A percentile compares a stretch with the other conserved stretches of the same genome.
Evolutionary conservation across 768 basidiomycete genomes (phyloP).

Genomic region (Rhodotorula diobovata): DNA sequence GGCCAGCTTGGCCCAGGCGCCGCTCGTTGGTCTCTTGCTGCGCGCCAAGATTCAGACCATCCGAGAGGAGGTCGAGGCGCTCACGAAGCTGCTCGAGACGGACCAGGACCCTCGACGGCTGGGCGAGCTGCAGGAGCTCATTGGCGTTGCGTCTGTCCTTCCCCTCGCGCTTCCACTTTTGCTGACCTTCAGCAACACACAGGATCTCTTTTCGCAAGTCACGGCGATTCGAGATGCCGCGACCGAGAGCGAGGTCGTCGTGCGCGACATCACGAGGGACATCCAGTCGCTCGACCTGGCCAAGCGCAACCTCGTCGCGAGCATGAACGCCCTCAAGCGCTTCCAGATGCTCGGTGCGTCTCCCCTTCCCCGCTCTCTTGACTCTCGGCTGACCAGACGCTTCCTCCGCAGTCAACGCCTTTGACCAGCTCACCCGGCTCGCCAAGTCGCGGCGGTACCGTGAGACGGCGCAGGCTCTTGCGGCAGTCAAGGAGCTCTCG

Average conservation of each 20-base stretch:
- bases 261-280: slow-evolving; percentile 89
- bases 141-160: slow-evolving; percentile 61
- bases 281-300: slow-evolving; percentile 90
- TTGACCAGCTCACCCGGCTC: slow-evolving; percentile 42
- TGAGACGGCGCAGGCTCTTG: slow-evolving; percentile 76
- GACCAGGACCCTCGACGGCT: slow-evolving; percentile 86
- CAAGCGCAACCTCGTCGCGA: slow-evolving; percentile 83
- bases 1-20: slow-evolving; percentile 66
- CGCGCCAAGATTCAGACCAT: slow-evolving; percentile 65
- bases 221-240: slow-evolving; percentile 94
- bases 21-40: slow-evolving; percentile 65
- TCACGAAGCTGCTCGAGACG: slow-evolving; percentile 63
- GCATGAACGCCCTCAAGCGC: slow-evolving; percentile 83
- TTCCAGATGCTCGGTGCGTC: slow-evolving; percentile 85
- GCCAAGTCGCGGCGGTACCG: slow-evolving; percentile 52
- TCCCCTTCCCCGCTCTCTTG: no score
- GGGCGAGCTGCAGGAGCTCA: slow-evolving; percentile 90
- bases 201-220: slow-evolving; percentile 94
- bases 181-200: neutral
- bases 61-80: slow-evolving; percentile 63
- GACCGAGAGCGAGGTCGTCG: slow-evolving; percentile 92
- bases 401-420: slow-evolving; percentile 36
- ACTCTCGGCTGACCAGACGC: neutral
- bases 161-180: neutral
- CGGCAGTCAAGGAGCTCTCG: slow-evolving; percentile 86